Percentiles rank a stretch among this genome's conserved stretches.
phyloP scores from a whole-genome alignment of 208 protist genomes.

The Wallacemonas sp. region DNA sequence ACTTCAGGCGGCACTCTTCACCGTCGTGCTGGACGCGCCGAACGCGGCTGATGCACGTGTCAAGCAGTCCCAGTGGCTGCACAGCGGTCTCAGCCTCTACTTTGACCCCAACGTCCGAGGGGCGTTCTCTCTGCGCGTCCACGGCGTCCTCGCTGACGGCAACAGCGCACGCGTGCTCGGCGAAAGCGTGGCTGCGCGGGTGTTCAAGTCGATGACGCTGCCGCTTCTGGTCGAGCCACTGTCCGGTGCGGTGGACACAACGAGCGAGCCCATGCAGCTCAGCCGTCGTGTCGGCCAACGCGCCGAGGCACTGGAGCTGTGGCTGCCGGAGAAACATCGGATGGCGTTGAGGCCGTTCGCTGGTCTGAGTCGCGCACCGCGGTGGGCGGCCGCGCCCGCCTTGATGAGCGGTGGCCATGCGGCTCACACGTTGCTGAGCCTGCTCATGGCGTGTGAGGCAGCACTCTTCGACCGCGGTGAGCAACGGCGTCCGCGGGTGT shows the following conservation, averaged over 20 bases:
- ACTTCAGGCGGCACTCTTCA: constrained; percentile 63
- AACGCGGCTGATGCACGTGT: background rate
- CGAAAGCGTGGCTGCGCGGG: background rate
- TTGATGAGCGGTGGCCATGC: background rate
- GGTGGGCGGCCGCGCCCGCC: background rate
- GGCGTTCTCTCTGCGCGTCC: constrained; percentile 9
- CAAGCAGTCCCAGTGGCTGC: constrained; percentile 50
- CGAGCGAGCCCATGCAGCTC: background rate
- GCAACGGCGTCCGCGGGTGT: constrained; percentile 15
- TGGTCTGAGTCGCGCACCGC: background rate
- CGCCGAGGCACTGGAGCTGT: constrained; percentile 33
- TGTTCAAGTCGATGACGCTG: constrained; percentile 2
- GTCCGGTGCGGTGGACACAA: background rate
- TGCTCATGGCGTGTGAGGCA: constrained; percentile 10
- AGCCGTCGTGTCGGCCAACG: background rate
- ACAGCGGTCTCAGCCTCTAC: constrained; percentile 55
- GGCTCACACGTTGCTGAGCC: background rate
- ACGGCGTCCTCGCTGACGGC: constrained; percentile 5
- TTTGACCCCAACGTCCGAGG: constrained; percentile 14
- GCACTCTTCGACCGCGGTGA: constrained; percentile 9
- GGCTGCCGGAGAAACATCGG: constrained; percentile 78
- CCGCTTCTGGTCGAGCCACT: background rate
- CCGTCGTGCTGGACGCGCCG: constrained; percentile 46
- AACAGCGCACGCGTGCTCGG: background rate
- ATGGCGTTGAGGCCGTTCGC: constrained; percentile 58